Base-by-base conservation (phyloP, 768 basidiomycete genomes). In the Boletellus emodensis region DNA sequence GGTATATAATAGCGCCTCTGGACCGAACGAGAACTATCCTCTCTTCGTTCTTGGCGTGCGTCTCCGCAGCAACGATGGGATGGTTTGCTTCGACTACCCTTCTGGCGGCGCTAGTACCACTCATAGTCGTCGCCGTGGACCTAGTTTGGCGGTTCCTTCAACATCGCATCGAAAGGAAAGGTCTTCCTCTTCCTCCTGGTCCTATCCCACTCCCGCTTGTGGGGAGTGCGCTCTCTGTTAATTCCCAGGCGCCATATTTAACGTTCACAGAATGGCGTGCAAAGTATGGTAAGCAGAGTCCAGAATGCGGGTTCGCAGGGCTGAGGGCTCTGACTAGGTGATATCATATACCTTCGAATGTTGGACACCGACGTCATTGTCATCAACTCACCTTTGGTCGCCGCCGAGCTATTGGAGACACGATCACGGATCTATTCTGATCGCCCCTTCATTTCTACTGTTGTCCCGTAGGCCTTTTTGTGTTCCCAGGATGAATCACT, bases 191-290 rank as follows among this genome's bases (percentile, higher is more conserved):
- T 7, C 54, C 54, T 2, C 30, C 30, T 30, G 30, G 30, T 30
- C 30, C 30, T 30, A 5, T 11, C 30, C 30, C 30, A 2, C 30
- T 30, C 30, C 30, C 30, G 30, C 30, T 30, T 11, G 30, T 30
- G 8, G 30, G 30, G 10, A 30, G 30, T 30, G 30, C 30, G 10
- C 30, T 30, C 10, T 30, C 30, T 30, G 7, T 30, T 8, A 8
- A 30, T 18, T 14, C 28, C 9, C 11, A 12, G 37, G 14, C 6
- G 17, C 46, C 18, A 34, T 50, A 46, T 37, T 38, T 35, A 33
- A 51, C 54, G 5, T 56, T 52, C 13, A 43, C 42, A 10, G 44
- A 33, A 17, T 56, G 55, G 51, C 42, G 42, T 4, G 37, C 13
- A 22, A 46, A 14, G 10, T 46, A 52, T n/a, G 55, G 55, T 53